Percentiles rank a stretch among this genome's conserved stretches.
Evolutionary conservation across 169 alveolate genomes (phyloP).

Genomic region (Cryptosporidium canis): DNA sequence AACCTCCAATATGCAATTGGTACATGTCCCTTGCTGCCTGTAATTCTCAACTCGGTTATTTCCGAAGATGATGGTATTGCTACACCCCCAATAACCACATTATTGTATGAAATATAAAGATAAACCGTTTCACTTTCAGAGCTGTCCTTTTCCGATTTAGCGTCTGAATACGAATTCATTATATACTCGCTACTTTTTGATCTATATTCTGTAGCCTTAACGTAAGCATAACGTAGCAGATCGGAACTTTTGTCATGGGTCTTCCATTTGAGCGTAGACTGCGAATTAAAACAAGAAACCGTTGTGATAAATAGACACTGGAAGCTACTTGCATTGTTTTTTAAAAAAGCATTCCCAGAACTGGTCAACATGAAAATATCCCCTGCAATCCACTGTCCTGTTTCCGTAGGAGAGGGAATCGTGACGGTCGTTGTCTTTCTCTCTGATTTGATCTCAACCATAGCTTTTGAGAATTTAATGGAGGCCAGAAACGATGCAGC

Average conservation of each 20-base stretch:
- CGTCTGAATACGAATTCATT: neutral
- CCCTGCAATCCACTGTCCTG: slow-evolving; percentile 65
- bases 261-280: slow-evolving; percentile 10
- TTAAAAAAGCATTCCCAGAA: slow-evolving; percentile 12
- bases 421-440: slow-evolving; percentile 11
- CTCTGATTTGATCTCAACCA: slow-evolving; percentile 9
- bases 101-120: slow-evolving; percentile 1
- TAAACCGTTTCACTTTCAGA: neutral
- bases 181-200: slow-evolving; percentile 9
- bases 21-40: neutral
- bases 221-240: slow-evolving; percentile 16
- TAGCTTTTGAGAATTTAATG: neutral
- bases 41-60: slow-evolving; percentile 1
- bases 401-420: slow-evolving; percentile 9
- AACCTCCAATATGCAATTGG: slow-evolving; percentile 25
- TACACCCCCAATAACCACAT: slow-evolving; percentile 14
- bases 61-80: neutral
- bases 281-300: neutral
- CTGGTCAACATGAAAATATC: slow-evolving; percentile 45
- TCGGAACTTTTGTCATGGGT: neutral
- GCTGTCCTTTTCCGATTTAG: neutral
- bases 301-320: slow-evolving; percentile 6
- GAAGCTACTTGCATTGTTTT: slow-evolving; percentile 9
- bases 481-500: slow-evolving; percentile 40
- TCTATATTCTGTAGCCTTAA: slow-evolving; percentile 23